phyloP scores from a whole-genome alignment of 2,329 filamentous ascomycete genomes.

The Acrocalymma vagum region DNA sequence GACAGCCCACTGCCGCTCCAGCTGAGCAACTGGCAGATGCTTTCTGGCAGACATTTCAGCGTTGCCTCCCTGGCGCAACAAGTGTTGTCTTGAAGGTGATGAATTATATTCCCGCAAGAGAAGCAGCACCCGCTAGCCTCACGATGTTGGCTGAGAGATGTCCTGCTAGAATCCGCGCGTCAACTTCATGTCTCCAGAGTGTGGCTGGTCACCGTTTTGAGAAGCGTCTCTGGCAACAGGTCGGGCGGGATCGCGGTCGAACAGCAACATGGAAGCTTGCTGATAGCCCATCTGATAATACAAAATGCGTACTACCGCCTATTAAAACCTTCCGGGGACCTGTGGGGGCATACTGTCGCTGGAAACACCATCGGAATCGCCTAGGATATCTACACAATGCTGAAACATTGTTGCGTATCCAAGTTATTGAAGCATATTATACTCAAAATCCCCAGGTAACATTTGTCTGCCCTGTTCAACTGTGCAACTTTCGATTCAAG shows the following conservation, averaged over 20 bases:
- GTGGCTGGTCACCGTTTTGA: no score
- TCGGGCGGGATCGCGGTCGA: neutral
- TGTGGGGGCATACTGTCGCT: constrained; percentile 6
- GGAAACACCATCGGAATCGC: neutral
- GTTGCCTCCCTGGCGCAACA: constrained; percentile 7
- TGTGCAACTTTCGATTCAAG: constrained; percentile 5
- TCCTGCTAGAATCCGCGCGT: neutral
- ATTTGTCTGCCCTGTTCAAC: constrained; percentile 4
- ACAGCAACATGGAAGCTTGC: constrained; percentile 6
- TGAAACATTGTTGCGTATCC: neutral
- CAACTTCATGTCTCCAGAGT: neutral
- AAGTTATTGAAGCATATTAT: constrained; percentile 11
- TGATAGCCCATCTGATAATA: no score
- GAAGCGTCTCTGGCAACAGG: neutral
- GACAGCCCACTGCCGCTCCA: no score
- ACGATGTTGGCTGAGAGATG: constrained; percentile 1
- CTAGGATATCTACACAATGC: neutral
- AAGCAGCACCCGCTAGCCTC: neutral
- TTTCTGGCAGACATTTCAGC: constrained; percentile 8
- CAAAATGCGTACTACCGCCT: constrained; percentile 7
- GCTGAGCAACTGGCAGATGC: constrained; percentile 1
- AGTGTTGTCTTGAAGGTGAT: constrained; percentile 14
- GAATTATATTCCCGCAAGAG: constrained; percentile 1
- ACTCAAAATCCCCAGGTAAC: constrained; percentile 1
- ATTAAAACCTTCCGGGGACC: constrained; percentile 6